Evolutionary conservation across 208 protist species (phyloP), one percentile per base, ranked within the genome.

Genomic region (Trypanosoma theileri): DNA sequence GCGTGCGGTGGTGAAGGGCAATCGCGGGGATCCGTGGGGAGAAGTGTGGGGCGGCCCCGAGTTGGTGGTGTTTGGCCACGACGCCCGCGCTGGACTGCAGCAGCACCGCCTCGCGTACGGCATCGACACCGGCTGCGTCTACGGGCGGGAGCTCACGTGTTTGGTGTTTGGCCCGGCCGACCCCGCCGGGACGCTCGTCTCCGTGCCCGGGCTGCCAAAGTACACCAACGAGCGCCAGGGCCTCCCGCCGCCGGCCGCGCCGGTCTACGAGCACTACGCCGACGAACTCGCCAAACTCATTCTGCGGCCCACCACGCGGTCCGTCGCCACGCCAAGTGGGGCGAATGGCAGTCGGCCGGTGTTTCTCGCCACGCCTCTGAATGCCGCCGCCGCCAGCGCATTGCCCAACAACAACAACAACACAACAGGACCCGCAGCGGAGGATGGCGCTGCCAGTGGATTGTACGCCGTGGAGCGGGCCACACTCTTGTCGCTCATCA

Each of bases 41-140:
- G 48, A 65, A 52, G 66, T 92, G 41, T 97, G 88, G 86, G 67
- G 77, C 12, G 92, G 92, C 10, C 92, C 92, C 6, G 86, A 95
- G 66, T 78, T 65, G 48, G 80, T 97, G 31, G 77, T 97, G 35
- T 97, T 97, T 62, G 93, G 93, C 12, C 93, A 97, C 76, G 93
- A 95, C 64, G 93, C 93, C 17, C 78, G 72, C 56, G 68, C 76
- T 17, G 88, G 88, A 40, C 88, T 96, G 40, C 93, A 97, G 72
- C 35, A 71, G 21, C 73, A 92, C 52, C 67, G 77, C n/a, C 77
- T 82, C 60, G 88, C 89, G 28, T 82, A 69, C 45, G 93, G 93
- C 66, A 89, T 97, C 63, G 93, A 97, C 68, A 96, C 89, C 16
- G 93, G 93, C 48, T 97, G 93, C 56, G 88, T 92, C 21, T 97